A percentile compares a stretch with the other conserved stretches of the same genome.
phyloP scores from a whole-genome alignment of 331 rosid species.

The Quercus lobata region DNA sequence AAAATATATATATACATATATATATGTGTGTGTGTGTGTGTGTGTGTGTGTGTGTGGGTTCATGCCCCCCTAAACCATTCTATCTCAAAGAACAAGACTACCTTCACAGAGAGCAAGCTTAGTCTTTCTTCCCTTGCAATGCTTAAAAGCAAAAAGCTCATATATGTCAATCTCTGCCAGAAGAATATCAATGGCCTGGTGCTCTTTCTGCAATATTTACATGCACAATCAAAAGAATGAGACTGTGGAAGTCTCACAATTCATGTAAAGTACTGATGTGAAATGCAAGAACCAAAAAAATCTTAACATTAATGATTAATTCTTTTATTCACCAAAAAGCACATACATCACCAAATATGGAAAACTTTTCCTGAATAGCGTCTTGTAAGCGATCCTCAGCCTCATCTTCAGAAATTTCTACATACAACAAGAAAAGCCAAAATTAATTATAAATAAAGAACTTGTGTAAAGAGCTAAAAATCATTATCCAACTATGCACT shows the following conservation, averaged over 20 bases:
- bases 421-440: slow-evolving; percentile 14
- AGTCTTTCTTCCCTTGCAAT: slow-evolving; percentile 91
- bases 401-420: slow-evolving; percentile 58
- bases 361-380: slow-evolving; percentile 58
- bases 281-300: slow-evolving; percentile 5
- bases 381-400: slow-evolving; percentile 56
- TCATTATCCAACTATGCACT: not conserved
- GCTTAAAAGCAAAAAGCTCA: slow-evolving; percentile 94
- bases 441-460: not conserved
- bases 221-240: slow-evolving; percentile 1
- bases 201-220: slow-evolving; percentile 78
- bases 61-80: not conserved
- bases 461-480: not conserved
- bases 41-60: too few species aligned
- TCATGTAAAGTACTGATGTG: not conserved
- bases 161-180: slow-evolving; percentile 97
- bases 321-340: slow-evolving; percentile 17
- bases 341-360: slow-evolving; percentile 60
- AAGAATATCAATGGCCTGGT: slow-evolving; percentile 98
- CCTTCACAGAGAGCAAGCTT: slow-evolving; percentile 98
- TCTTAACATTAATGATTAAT: not conserved
- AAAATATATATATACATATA: too few species aligned
- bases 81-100: slow-evolving; percentile 21
- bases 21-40: too few species aligned
- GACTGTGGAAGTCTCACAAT: not conserved